Percentiles rank a stretch among this genome's conserved stretches.
Conservation (phyloP, 768 basidiomycete species). For the Russula sp. region DNA sequence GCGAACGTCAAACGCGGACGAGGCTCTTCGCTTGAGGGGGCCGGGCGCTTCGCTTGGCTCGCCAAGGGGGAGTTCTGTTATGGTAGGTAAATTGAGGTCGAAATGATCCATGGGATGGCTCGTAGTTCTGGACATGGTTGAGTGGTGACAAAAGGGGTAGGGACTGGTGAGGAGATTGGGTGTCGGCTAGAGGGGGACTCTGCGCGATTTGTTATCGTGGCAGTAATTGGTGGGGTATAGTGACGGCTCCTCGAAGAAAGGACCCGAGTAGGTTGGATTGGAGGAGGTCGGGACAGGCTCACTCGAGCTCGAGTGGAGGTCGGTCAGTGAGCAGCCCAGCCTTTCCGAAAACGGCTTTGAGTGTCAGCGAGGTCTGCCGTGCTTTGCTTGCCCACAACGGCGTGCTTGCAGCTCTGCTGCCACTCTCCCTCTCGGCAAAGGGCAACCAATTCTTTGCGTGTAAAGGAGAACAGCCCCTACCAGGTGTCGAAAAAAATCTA, state of each 20-base stretch:
- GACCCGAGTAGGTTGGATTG: neutral
- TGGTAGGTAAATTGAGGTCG: conserved; percentile 23
- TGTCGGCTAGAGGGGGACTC: neutral
- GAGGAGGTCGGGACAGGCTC: neutral
- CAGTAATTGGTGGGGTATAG: neutral
- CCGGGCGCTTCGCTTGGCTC: conserved; percentile 3
- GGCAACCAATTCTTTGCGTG: conserved; percentile 2
- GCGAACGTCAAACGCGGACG: conserved; percentile 15
- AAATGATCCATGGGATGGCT: conserved; percentile 34
- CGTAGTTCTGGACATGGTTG: conserved; percentile 1
- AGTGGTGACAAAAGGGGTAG: neutral
- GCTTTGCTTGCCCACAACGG: neutral
- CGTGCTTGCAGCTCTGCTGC: neutral
- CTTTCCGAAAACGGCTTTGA: conserved; percentile 8
- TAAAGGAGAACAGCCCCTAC: neutral
- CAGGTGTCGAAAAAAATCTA: neutral
- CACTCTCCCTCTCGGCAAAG: conserved; percentile 2
- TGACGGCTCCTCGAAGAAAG: neutral
- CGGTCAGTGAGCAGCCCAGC: neutral
- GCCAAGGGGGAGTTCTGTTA: neutral
- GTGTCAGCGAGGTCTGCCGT: neutral
- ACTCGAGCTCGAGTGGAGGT: neutral
- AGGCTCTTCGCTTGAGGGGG: conserved; percentile 21
- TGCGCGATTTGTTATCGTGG: neutral
- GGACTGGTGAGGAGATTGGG: neutral